Percentiles rank a stretch among this genome's conserved stretches.
Evolutionary conservation across 768 basidiomycete genomes (phyloP).

Genomic region (Auricularia cornea): DNA sequence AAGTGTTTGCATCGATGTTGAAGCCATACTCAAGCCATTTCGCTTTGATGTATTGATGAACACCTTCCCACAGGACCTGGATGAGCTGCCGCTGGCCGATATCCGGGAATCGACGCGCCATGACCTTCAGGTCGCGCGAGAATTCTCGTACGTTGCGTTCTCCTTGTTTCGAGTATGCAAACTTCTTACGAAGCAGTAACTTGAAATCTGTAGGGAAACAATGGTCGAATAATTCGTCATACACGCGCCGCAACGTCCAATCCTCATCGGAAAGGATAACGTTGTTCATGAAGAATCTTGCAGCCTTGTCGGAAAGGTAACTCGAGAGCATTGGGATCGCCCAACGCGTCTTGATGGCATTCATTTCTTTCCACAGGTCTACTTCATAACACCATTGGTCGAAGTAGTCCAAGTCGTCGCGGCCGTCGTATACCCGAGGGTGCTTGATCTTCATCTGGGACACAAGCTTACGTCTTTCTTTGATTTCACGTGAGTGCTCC

Average conservation of each 20-base stretch:
- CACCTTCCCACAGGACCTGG: slow-evolving; percentile 28
- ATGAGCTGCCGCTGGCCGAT: slow-evolving; percentile 21
- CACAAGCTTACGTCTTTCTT: background rate
- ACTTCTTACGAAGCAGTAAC: slow-evolving; percentile 17
- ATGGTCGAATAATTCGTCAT: slow-evolving; percentile 26
- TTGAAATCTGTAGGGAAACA: slow-evolving; percentile 28
- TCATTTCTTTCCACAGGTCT: background rate
- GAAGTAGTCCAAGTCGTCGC: background rate
- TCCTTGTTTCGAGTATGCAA: slow-evolving; percentile 18
- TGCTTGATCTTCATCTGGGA: slow-evolving; percentile 1
- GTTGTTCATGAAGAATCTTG: slow-evolving; percentile 25
- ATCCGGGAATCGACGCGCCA: slow-evolving; percentile 26
- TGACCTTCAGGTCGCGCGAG: slow-evolving; percentile 25
- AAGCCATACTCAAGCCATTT: slow-evolving; percentile 23
- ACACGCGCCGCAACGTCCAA: slow-evolving; percentile 25
- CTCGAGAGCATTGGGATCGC: background rate
- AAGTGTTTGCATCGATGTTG: slow-evolving; percentile 17
- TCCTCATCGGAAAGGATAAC: slow-evolving; percentile 17
- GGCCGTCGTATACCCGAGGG: background rate
- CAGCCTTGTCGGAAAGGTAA: slow-evolving; percentile 25
- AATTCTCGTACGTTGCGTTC: slow-evolving; percentile 23
- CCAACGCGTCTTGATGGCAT: background rate
- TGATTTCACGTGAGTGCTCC: background rate
- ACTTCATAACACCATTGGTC: slow-evolving; percentile 3
- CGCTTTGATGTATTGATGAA: slow-evolving; percentile 17